phyloP scores from a whole-genome alignment of 202 grass and related monocot genomes.

The Panicum hallii region DNA sequence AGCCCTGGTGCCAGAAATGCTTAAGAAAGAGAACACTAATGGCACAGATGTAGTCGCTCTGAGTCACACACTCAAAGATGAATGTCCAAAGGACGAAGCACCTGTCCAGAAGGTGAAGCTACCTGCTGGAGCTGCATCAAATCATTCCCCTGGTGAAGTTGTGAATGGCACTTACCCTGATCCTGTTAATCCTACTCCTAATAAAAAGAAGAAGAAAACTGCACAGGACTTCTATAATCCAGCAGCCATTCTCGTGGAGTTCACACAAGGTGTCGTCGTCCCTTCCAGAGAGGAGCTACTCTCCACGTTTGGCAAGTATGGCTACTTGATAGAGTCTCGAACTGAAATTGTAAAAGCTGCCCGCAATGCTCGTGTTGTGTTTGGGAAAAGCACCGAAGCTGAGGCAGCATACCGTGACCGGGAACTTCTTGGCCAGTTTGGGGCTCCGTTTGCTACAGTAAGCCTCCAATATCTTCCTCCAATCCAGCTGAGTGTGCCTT shows the following conservation, averaged over 20 bases:
- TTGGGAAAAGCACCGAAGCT: conserved; percentile 76
- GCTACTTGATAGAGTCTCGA: conserved; percentile 66
- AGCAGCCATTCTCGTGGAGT: conserved; percentile 71
- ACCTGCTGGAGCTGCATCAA: conserved; percentile 22
- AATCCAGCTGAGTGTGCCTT: conserved; percentile 45
- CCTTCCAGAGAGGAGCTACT: conserved; percentile 77
- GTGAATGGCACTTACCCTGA: conserved; percentile 27
- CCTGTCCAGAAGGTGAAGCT: conserved; percentile 42
- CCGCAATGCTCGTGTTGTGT: conserved; percentile 67
- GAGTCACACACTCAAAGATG: conserved; percentile 2
- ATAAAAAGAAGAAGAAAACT: conserved; percentile 55
- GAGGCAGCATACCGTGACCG: conserved; percentile 58
- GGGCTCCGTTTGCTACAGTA: conserved; percentile 58
- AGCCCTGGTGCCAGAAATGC: conserved; percentile 48
- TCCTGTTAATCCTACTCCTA: conserved; percentile 42
- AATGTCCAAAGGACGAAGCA: conserved; percentile 35
- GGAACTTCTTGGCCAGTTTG: conserved; percentile 65
- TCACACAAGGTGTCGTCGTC: conserved; percentile 48
- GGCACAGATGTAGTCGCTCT: conserved; percentile 16
- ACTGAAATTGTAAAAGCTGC: conserved; percentile 55
- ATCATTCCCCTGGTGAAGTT: conserved; percentile 21
- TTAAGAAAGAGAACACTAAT: conserved; percentile 18
- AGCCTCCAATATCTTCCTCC: conserved; percentile 66
- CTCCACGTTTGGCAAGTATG: conserved; percentile 70
- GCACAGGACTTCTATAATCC: conserved; percentile 54